Evolutionary conservation across 2,329 filamentous ascomycete species (phyloP).

Genomic region (Fusarium sp.): DNA sequence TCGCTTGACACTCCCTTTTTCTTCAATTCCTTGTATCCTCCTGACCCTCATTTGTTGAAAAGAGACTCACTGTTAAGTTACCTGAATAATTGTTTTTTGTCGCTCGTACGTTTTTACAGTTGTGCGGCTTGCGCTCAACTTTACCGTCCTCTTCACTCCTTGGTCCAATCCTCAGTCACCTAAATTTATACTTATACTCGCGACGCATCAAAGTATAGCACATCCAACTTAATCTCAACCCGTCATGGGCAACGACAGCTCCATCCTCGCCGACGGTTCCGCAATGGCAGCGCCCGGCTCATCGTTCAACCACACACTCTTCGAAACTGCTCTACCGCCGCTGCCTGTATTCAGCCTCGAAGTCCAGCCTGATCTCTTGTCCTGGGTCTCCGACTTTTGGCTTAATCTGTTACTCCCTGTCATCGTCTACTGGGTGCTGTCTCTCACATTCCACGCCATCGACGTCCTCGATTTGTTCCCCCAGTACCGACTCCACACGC

Average conservation of each 20-base stretch:
- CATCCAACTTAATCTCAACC: slow-evolving; percentile 16
- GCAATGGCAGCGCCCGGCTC: slow-evolving; percentile 52
- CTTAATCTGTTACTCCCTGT: slow-evolving; percentile 81
- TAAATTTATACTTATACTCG: slow-evolving; percentile 10
- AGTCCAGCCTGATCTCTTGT: slow-evolving; percentile 76
- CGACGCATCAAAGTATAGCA: slow-evolving; percentile 28
- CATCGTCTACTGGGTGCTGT: slow-evolving; percentile 88
- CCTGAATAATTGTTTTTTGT: slow-evolving; percentile 23
- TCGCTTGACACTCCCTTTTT: slow-evolving; percentile 35
- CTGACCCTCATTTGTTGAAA: slow-evolving; percentile 31
- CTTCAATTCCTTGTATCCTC: slow-evolving; percentile 30
- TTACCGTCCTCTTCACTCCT: slow-evolving; percentile 12
- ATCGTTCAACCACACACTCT: slow-evolving; percentile 62
- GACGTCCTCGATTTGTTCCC: slow-evolving; percentile 88
- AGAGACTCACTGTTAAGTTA: background rate
- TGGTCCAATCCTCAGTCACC: background rate
- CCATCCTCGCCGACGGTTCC: slow-evolving; percentile 47
- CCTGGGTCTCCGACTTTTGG: slow-evolving; percentile 84
- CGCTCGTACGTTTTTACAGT: background rate
- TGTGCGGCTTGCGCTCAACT: slow-evolving; percentile 13
- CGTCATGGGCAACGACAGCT: slow-evolving; percentile 56
- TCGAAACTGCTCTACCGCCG: slow-evolving; percentile 75
- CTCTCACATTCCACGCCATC: slow-evolving; percentile 86
- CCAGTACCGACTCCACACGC: slow-evolving; percentile 93
- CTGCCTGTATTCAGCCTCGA: slow-evolving; percentile 83